Evolutionary conservation across 2,329 filamentous ascomycete genomes (phyloP), one percentile per base, ranked within the genome.

Genomic region (Dactylellina drechsleri): DNA sequence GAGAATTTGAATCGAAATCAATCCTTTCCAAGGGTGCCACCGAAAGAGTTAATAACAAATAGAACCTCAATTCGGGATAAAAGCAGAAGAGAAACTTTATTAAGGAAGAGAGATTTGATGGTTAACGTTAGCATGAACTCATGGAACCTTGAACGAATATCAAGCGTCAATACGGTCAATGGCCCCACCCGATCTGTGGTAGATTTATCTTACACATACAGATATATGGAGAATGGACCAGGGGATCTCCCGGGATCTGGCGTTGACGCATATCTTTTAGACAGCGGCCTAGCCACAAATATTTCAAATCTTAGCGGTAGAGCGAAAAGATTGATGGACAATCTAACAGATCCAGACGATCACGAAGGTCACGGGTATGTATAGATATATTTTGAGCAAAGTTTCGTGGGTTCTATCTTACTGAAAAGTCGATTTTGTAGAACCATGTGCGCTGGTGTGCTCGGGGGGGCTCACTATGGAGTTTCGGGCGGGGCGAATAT

Each of bases 321-420:
- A 41, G 57, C 65, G 3, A 56, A 61, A 15, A 40, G 31, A 15
- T 4, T 61, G 15, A 41, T 49, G 4, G 43, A 59, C 31, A 36
- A 73, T 61, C 16, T 58, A 66, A 80, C 86, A 77, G 83, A 59
- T 18, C 26, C 45, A 47, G 16, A n/a, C 13, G 68, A 66, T 23
- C 36, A 61, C 18, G 23, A 41, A 13, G 62, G 56, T 49, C 61
- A 73, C 43, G 68, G 68, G 68, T 73, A 61, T 52, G 56, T 26
- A 15, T 4, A 15, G 15, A 31, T 20, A 23, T 16, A 59, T 41
- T 50, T 31, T 53, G 1, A 28, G 10, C 47, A 49, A 36, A 15
- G 36, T 13, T 15, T n/a, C 0, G 4, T 26, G 15, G 10, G 23
- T 61, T 18, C 5, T 16, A 31, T 12, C 31, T 15, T 43, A 15